phyloP scores from a whole-genome alignment of 257 asterid species.

The Lavandula angustifolia region DNA sequence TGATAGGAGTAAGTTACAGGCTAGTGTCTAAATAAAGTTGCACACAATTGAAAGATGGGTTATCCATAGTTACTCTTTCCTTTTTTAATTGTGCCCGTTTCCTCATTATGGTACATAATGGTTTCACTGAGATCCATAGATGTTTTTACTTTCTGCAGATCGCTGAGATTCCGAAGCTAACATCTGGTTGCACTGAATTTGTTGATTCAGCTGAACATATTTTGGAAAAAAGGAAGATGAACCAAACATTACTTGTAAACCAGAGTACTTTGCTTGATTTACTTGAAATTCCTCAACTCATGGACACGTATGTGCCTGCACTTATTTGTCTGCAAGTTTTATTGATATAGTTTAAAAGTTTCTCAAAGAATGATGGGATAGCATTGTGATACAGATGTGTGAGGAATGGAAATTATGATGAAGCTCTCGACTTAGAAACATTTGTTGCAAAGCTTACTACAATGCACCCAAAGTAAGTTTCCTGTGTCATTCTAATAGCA shows the following conservation, averaged over 20 bases:
- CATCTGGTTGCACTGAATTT: conserved; percentile 91
- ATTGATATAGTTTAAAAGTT: conserved; percentile 13
- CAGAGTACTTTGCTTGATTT: conserved; percentile 95
- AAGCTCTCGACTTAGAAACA: conserved; percentile 97
- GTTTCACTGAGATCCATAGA: conserved; percentile 25
- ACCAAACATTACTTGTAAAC: conserved; percentile 80
- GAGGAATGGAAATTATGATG: conserved; percentile 94
- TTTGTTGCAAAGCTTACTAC: conserved; percentile 86
- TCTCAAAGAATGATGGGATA: conserved; percentile 31
- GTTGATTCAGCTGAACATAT: conserved; percentile 82
- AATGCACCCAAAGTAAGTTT: conserved; percentile 92
- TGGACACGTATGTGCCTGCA: conserved; percentile 78
- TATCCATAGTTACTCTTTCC: not conserved
- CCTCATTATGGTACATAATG: conserved; percentile 2
- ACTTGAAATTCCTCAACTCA: conserved; percentile 99
- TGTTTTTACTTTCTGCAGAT: conserved; percentile 58
- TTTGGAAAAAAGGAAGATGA: conserved; percentile 94
- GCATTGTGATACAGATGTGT: conserved; percentile 64
- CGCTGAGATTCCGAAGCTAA: conserved; percentile 84
- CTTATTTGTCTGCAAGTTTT: conserved; percentile 14
- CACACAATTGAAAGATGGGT: not conserved
- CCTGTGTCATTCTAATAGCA: conserved; percentile 29
- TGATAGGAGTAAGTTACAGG: not conserved
- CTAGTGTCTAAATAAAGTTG: conserved; percentile 10
- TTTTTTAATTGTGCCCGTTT: conserved; percentile 14